phyloP scores from a whole-genome alignment of 164 flowering plant species.

The Berberis thunbergii region DNA sequence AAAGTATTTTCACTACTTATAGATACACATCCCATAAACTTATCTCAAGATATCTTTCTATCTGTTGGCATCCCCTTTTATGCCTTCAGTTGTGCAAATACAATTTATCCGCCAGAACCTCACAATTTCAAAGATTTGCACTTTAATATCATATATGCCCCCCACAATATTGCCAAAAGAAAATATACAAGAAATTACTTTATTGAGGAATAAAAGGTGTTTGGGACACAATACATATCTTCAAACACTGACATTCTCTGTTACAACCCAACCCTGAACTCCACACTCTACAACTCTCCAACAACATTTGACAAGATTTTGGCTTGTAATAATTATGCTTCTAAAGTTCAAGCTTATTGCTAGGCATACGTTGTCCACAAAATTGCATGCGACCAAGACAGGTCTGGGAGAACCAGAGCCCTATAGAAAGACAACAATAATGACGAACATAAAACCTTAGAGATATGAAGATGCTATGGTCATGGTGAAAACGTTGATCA shows the following conservation, averaged over 20 bases:
- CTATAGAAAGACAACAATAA: constrained; percentile 4
- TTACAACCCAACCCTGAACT: not conserved
- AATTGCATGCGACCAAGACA: constrained; percentile 6
- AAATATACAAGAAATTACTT: no score
- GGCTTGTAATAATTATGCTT: not conserved
- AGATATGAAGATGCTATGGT: not conserved
- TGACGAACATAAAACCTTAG: not conserved
- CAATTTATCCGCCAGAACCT: no score
- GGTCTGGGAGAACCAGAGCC: constrained; percentile 13
- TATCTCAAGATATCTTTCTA: no score
- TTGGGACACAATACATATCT: not conserved
- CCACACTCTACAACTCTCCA: not conserved
- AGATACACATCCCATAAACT: no score
- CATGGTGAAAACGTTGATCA: constrained; percentile 2
- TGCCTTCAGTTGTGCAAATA: no score
- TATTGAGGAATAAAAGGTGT: no score
- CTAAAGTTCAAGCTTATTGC: not conserved
- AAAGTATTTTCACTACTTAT: no score
- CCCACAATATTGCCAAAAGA: no score
- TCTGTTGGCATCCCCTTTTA: no score
- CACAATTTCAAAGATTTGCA: no score
- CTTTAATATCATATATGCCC: no score
- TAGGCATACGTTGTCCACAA: not conserved
- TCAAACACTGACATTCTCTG: not conserved
- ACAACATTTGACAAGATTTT: not conserved